Percentiles rank a stretch among this genome's conserved stretches.
phyloP scores from a whole-genome alignment of 306 rosid species.

The Gynostemma pentaphyllum region DNA sequence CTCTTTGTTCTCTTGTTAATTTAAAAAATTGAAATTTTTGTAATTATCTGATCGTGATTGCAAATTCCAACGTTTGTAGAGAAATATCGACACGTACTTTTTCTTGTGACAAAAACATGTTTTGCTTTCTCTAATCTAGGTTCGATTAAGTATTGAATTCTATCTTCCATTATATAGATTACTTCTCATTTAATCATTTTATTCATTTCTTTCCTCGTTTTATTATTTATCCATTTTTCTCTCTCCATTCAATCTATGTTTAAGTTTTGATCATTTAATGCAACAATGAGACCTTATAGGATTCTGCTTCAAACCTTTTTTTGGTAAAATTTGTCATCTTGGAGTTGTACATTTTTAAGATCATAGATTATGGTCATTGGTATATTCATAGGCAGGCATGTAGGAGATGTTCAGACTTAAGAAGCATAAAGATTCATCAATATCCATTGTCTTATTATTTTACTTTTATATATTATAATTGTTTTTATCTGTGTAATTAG shows the following conservation, averaged over 20 bases:
- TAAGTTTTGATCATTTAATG: neutral
- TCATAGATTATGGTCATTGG: neutral
- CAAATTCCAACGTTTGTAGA: neutral
- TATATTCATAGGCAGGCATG: neutral
- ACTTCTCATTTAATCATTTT: neutral
- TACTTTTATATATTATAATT: slow-evolving; percentile 8
- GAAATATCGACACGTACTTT: neutral
- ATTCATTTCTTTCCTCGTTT: neutral
- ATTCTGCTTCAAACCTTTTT: neutral
- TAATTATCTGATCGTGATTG: neutral
- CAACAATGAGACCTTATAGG: neutral
- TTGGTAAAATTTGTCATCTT: neutral
- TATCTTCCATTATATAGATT: neutral
- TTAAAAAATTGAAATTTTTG: neutral
- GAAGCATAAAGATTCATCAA: neutral
- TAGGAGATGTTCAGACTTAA: neutral
- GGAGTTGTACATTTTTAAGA: neutral
- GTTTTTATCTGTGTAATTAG: slow-evolving; percentile 29
- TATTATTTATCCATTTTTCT: neutral
- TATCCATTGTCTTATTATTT: neutral
- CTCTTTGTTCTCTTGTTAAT: neutral
- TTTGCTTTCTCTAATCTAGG: neutral
- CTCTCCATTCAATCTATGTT: neutral
- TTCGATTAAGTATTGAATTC: neutral
- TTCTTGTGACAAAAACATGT: neutral